A percentile compares a stretch with the other conserved stretches of the same genome.
These are phyloP conservation scores for Fomitiporia mediterranea DNA, from an alignment of 1,284 basidiomycete genomes.

Conservation along the genomic window DNA sequence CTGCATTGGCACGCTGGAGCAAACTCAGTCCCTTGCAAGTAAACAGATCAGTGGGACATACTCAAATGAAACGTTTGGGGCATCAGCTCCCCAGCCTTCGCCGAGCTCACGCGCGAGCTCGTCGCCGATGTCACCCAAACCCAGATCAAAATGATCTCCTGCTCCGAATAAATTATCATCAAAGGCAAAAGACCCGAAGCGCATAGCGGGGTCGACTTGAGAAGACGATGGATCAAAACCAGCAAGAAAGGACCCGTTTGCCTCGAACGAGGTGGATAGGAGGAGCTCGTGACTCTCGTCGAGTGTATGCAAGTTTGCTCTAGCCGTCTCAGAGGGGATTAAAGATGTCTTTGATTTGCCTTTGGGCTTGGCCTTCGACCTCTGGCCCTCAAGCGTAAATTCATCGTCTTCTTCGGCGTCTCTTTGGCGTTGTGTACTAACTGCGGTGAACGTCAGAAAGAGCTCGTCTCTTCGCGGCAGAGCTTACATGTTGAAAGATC, in stretches of 20 bases:
- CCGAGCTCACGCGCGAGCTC: constrained; percentile 70
- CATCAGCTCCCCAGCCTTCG: constrained; percentile 51
- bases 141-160: constrained; percentile 37
- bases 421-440: constrained; percentile 9
- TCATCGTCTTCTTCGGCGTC: constrained; percentile 43
- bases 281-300: constrained; percentile 65
- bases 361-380: constrained; percentile 32
- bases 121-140: constrained; percentile 56
- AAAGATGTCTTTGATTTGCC: constrained; percentile 25
- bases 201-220: constrained; percentile 45
- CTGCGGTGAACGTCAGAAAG: no score
- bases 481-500: constrained; percentile 14
- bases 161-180: constrained; percentile 48
- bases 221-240: constrained; percentile 50
- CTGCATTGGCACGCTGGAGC: constrained; percentile 5
- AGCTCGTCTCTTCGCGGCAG: no score
- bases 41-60: background rate
- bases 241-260: constrained; percentile 34
- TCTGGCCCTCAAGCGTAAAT: constrained; percentile 32
- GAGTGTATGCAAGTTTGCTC: constrained; percentile 56
- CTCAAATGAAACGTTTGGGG: constrained; percentile 6
- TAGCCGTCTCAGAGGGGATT: constrained; percentile 37
- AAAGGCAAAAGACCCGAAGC: constrained; percentile 28
- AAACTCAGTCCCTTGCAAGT: background rate
- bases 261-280: constrained; percentile 59